Base-by-base conservation (phyloP, 2,329 filamentous ascomycete genomes). In the Cladosporium sp. region DNA sequence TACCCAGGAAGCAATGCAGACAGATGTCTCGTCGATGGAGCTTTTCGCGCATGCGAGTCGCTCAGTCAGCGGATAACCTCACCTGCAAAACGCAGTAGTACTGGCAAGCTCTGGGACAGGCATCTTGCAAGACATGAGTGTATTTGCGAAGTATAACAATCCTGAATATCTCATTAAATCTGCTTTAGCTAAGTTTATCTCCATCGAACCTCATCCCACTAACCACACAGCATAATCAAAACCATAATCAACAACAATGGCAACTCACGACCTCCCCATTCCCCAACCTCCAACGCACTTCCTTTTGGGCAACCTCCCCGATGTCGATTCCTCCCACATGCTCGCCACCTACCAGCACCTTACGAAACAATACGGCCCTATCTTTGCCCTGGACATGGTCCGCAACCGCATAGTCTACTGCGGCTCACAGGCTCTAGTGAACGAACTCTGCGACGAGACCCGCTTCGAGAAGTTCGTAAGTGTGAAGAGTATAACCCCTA, bases 271-370 rank as follows among this genome's bases (percentile, higher is more conserved):
- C 40, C 30, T 58, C 20, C 38, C 55, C 19, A 58, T 58, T 20
- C 87, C 87, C 1, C 80, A 83, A 51, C 87, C 87, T 22, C 79
- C 79, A 52, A 84, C 83, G 3, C 74, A 88, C 59, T 87, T 86
- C 1, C 70, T 89, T 34, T 60, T 90, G 19, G 87, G 88, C 30
- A 88, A 90, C 64, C 69, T 87, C 25, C 74, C 76, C 58, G 84
- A 88, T 63, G 80, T 91, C 61, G 82, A 87, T 59, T 71, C 39
- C 28, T 45, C 52, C 19, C 52, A 78, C 0, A 79, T 80, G 17
- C 76, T 81, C 19, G 82, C 85, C 0, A 67, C 84, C 2, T 73
- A 78, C 20, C 84, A 73, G 6, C 75, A 80, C 14, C 73, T 90
- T 49, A 82, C 85, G n/a, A 82, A 88, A 40, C 83, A 80, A 60